phyloP scores from a whole-genome alignment of 2,329 filamentous ascomycete genomes.

The Aspergillus terreus region DNA sequence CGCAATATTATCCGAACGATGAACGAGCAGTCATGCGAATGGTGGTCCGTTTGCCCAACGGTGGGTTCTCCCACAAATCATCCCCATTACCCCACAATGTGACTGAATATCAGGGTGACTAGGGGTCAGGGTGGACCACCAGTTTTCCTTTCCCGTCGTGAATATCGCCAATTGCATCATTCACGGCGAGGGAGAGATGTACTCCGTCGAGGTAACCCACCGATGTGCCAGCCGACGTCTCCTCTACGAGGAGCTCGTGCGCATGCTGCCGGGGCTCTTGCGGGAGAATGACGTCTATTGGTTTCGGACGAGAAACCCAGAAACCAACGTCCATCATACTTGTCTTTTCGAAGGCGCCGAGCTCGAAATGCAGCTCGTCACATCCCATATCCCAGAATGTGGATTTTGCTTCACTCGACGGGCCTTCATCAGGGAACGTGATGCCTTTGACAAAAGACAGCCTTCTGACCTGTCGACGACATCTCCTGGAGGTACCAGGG shows the following conservation, averaged over 20 bases:
- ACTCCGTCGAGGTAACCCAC: neutral
- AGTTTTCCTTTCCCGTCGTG: neutral
- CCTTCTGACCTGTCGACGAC: neutral
- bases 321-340: neutral
- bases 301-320: neutral
- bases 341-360: neutral
- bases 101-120: neutral
- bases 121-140: neutral
- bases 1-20: neutral
- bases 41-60: neutral
- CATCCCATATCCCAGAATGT: neutral
- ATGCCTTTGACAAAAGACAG: neutral
- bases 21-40: neutral
- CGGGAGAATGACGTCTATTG: neutral
- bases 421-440: neutral
- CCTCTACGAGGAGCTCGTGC: neutral
- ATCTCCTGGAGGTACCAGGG: neutral
- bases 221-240: neutral
- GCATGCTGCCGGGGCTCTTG: neutral
- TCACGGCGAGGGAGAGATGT: neutral
- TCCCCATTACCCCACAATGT: neutral
- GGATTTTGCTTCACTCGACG: neutral
- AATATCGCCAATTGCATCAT: neutral
- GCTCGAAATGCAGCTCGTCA: neutral
- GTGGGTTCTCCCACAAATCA: neutral